Base-by-base conservation (phyloP, 768 basidiomycete species). In the Chiua virens region DNA sequence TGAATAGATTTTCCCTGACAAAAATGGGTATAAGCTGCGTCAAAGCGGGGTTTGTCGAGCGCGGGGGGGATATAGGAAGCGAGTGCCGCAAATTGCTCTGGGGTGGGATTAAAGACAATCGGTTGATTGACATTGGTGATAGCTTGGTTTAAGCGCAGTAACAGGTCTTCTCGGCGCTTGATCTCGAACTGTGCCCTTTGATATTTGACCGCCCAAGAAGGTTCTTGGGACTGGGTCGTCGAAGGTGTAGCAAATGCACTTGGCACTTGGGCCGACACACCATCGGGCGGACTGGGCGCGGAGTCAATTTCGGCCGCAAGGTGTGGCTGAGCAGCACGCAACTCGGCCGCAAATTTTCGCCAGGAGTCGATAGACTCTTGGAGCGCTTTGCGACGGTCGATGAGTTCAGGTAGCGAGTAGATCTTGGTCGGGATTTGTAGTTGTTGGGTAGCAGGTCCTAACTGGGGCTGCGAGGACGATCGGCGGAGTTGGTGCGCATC, bases 121-220 rank as follows among this genome's bases (percentile, higher is more conserved):
- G 60, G 54, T 18, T 58, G 38, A 13, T 55, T 56, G 30, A 61
- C 43, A 25, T 66, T 64, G 1, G 49, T 21, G 36, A 66, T 68
- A 10, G 65, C 66, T 32, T 61, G 66, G 32, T 68, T 64, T 32
- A 66, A 46, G 10, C 61, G 59, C 39, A 61, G 20, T 10, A 68
- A 49, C 39, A 68, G 36, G 20, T 66, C 65, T 46, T 68, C 61
- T 35, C 65, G 63, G 22, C 65, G 66, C 40, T 61, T 68, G 37
- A 66, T 68, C 52, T 68, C 66, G 47, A 66, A 56, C 32, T 61
- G 66, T 17, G 58, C 59, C 49, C 57, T 50, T 21, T 70, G 53
- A 41, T 52, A 54, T 37, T 58, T 66, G 49, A 22, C 48, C 3
- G 41, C 22, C 55, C 64, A 66, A 9, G 64, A 52, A 39, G 61